phyloP scores from a whole-genome alignment of 306 rosid species.

The Cucurbita moschata region DNA sequence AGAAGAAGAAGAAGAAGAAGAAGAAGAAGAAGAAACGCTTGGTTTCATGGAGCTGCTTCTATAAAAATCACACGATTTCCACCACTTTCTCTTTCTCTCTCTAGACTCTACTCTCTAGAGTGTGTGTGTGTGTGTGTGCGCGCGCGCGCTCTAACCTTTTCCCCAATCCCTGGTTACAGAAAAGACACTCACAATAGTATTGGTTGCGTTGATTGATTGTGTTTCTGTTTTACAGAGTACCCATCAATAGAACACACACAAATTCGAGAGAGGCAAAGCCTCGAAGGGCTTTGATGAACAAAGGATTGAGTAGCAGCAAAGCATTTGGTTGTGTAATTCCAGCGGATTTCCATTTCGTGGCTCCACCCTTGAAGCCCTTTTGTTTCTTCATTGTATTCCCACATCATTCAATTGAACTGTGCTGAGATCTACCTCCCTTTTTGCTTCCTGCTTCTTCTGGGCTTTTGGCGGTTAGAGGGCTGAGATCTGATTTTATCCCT shows the following conservation, averaged over 20 bases:
- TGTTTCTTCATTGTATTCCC: no score
- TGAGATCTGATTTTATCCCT: conserved; percentile 39
- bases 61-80: neutral
- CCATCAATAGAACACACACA: neutral
- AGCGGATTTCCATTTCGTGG: conserved; percentile 22
- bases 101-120: no score
- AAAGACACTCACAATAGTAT: conserved; percentile 57
- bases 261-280: neutral
- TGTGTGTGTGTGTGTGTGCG: no score
- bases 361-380: no score
- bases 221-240: conserved; percentile 19
- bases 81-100: neutral
- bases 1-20: neutral
- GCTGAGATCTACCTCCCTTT: conserved; percentile 39
- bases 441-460: conserved; percentile 17
- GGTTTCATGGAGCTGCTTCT: neutral
- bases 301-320: conserved; percentile 15
- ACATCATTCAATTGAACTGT: neutral
- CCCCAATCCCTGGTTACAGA: conserved; percentile 20
- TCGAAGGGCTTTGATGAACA: neutral
- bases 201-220: conserved; percentile 77
- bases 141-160: neutral
- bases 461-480: conserved; percentile 14
- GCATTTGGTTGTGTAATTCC: neutral
- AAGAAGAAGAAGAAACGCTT: neutral